phyloP scores from a whole-genome alignment of 345 rosid species.

The Boechera stricta region DNA sequence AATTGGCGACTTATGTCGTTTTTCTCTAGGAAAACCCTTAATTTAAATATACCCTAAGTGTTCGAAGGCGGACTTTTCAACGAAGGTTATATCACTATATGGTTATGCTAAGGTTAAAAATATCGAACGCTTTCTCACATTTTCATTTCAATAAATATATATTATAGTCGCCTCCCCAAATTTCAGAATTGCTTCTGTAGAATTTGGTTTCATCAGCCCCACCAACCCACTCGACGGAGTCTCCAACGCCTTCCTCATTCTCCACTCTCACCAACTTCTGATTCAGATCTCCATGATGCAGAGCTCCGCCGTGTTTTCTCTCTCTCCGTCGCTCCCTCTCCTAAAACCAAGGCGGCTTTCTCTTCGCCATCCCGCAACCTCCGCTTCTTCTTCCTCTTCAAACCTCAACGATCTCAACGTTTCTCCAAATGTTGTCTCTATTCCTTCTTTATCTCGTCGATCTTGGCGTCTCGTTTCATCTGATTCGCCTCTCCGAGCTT shows the following conservation, averaged over 20 bases:
- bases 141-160: background rate
- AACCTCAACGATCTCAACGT: constrained; percentile 43
- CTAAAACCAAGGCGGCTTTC: constrained; percentile 50
- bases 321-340: constrained; percentile 49
- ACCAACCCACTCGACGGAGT: constrained; percentile 56
- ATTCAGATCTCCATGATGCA: constrained; percentile 69
- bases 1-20: too few species aligned
- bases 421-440: constrained; percentile 53
- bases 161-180: background rate
- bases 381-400: constrained; percentile 45
- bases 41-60: too few species aligned
- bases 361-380: constrained; percentile 17
- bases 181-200: constrained; percentile 5
- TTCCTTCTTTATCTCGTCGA: constrained; percentile 59
- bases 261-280: constrained; percentile 9
- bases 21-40: too few species aligned
- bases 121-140: background rate
- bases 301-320: constrained; percentile 63
- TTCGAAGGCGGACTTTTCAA: too few species aligned
- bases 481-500: constrained; percentile 55
- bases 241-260: constrained; percentile 42
- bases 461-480: constrained; percentile 61
- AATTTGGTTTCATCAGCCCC: constrained; percentile 17
- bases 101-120: too few species aligned
- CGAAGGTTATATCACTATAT: too few species aligned